Conservation (phyloP, 1,284 basidiomycete species). For the Cryptococcus sp. region DNA sequence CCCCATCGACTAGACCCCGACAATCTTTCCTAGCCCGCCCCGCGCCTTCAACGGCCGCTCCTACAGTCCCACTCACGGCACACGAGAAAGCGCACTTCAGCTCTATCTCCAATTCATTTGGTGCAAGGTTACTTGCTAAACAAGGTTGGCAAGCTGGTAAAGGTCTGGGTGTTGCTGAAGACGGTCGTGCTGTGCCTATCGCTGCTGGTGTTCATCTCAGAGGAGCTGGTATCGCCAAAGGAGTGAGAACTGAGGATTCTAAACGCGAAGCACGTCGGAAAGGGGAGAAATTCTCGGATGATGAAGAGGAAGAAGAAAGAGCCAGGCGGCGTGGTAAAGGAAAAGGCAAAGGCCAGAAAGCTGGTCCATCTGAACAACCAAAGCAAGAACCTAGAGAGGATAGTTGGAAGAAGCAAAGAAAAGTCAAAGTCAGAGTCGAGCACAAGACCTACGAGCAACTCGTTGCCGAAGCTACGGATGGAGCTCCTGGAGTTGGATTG, state of each 20-base stretch:
- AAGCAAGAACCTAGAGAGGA: conserved; percentile 17
- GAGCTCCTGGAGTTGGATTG: conserved; percentile 61
- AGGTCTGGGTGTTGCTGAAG: conserved; percentile 71
- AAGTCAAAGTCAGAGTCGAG: conserved; percentile 74
- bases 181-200: conserved; percentile 83
- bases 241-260: conserved; percentile 82
- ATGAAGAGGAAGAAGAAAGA: conserved; percentile 54
- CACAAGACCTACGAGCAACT: conserved; percentile 96
- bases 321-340: conserved; percentile 1
- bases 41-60: conserved; percentile 20
- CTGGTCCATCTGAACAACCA: conserved; percentile 3
- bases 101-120: conserved; percentile 70
- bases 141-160: conserved; percentile 86
- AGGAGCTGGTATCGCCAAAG: conserved; percentile 75
- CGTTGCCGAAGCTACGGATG: conserved; percentile 68
- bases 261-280: conserved; percentile 65
- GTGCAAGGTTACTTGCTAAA: conserved; percentile 82
- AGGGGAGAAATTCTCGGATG: conserved; percentile 67
- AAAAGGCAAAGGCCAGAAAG: not conserved
- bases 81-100: conserved; percentile 72
- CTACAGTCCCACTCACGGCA: conserved; percentile 54
- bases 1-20: conserved; percentile 23
- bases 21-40: conserved; percentile 16
- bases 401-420: conserved; percentile 61
- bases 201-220: conserved; percentile 68